These are phyloP conservation scores for Clonostachys byssicola DNA, from an alignment of 2,329 filamentous ascomycete genomes.

Conservation along the genomic window DNA sequence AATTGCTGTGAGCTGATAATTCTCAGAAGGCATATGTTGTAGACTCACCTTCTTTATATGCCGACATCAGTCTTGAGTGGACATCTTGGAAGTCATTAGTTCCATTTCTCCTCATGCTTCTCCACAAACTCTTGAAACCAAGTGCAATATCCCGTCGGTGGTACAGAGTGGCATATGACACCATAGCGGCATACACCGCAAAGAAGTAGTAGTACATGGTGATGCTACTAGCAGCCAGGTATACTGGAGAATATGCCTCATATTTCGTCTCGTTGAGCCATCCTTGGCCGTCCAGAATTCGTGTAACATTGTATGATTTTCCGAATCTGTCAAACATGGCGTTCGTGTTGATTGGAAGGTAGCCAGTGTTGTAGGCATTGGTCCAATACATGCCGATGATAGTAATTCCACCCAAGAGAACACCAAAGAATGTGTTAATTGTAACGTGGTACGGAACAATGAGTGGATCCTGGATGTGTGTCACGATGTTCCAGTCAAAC, in stretches of 20 bases:
- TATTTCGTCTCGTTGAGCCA: conserved; percentile 31
- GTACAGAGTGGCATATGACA: conserved; percentile 33
- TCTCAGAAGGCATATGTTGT: too few relatives aligned
- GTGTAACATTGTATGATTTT: conserved; percentile 27
- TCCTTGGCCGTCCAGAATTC: conserved; percentile 22
- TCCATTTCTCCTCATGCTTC: conserved; percentile 2
- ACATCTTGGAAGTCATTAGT: conserved; percentile 8
- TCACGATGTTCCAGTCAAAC: conserved; percentile 36
- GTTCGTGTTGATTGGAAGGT: conserved; percentile 35
- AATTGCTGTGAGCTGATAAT: too few relatives aligned
- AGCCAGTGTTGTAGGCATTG: conserved; percentile 26
- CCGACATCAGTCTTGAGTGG: conserved; percentile 41
- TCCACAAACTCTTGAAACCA: conserved; percentile 20
- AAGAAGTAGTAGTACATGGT: conserved; percentile 34
- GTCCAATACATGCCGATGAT: conserved; percentile 22
- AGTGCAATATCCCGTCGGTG: conserved; percentile 29
- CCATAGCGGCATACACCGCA: conserved; percentile 29
- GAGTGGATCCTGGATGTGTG: conserved; percentile 23
- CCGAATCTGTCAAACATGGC: conserved; percentile 31
- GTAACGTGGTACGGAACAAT: conserved; percentile 30
- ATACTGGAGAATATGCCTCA: conserved; percentile 33
- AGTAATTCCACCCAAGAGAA: conserved; percentile 17
- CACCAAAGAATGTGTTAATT: conserved; percentile 24
- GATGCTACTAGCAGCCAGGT: conserved; percentile 27
- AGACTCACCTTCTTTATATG: conserved; percentile 18